Base-by-base conservation (phyloP, 2,329 filamentous ascomycete genomes). In the Cercospora beticola region DNA sequence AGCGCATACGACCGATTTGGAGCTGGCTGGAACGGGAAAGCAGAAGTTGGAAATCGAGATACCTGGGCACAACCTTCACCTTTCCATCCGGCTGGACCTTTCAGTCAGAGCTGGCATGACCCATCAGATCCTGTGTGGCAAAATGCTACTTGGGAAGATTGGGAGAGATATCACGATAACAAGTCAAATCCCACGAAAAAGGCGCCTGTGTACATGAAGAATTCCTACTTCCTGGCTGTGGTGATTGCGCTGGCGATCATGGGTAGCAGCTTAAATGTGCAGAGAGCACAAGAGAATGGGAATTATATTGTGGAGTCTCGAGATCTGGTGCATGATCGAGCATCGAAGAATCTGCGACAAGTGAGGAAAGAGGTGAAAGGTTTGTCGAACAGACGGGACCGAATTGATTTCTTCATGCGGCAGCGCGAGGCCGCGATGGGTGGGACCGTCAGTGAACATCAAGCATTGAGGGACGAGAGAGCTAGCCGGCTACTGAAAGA, bases 111-210 rank as follows among this genome's bases (percentile, higher is more conserved):
- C 69, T 77, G 74, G 75, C 70, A 67, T 40, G 73, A 81, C 69
- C 72, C 82, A 76, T 74, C 82, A 75, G 66, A 84, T 77, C 78
- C 85, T 2, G 87, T 89, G 60, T 86, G 83, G 75, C 79, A 83
- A 74, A 98, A 98, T 78, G 95, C 93, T 0, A 98, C 95, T 0
- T 99, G 95, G 95, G 95, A 99, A 78, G 95, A 99, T 78, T 97
- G 93, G 93, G 92, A 97, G 80, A 85, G 85, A 59, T 97, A 91
- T 89, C 86, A 92, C 74, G 83, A 88, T 36, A 79, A 76, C 75
- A 70, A 78, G 77, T 67, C 67, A 9, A 71, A 82, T 80, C 71
- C 64, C 71, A 81, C 73, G 76, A 75, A 77, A 62, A 75, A 69
- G 57, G 81, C 85, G 71, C 86, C 86, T 0, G 74, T 89, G 63